A percentile compares a stretch with the other conserved stretches of the same genome.
Conservation (phyloP, 2,329 filamentous ascomycete genomes). For the Ophiostoma sp. region DNA sequence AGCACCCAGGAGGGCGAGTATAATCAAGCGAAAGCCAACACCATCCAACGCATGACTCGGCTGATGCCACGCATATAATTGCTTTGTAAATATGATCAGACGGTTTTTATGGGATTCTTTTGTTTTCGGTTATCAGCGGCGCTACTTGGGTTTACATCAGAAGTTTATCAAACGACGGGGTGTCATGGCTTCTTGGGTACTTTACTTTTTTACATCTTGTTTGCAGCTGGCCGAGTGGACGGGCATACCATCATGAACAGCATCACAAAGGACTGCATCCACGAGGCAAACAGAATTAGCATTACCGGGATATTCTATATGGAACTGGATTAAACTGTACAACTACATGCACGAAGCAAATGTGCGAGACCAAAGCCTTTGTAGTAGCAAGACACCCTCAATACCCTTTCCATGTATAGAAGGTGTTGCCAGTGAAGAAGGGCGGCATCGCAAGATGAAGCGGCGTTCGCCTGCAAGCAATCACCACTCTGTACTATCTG, state of each 20-base stretch:
- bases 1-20: not conserved
- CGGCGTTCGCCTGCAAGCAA: too few species aligned
- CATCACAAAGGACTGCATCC: not conserved
- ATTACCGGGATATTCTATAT: too few species aligned
- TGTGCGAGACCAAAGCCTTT: too few species aligned
- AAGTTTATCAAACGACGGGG: not conserved
- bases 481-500: too few species aligned
- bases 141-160: not conserved
- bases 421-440: too few species aligned
- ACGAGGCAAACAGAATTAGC: too few species aligned
- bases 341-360: too few species aligned
- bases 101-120: not conserved
- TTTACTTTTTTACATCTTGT: not conserved
- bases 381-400: too few species aligned
- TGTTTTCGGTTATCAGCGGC: not conserved
- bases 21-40: not conserved
- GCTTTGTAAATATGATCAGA: not conserved
- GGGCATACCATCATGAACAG: not conserved
- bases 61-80: not conserved
- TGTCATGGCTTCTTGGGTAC: not conserved
- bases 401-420: too few species aligned
- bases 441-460: too few species aligned
- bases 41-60: not conserved
- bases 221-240: not conserved
- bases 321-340: too few species aligned